phyloP scores from a whole-genome alignment of 441 rosid species.

The Eruca vesicaria region DNA sequence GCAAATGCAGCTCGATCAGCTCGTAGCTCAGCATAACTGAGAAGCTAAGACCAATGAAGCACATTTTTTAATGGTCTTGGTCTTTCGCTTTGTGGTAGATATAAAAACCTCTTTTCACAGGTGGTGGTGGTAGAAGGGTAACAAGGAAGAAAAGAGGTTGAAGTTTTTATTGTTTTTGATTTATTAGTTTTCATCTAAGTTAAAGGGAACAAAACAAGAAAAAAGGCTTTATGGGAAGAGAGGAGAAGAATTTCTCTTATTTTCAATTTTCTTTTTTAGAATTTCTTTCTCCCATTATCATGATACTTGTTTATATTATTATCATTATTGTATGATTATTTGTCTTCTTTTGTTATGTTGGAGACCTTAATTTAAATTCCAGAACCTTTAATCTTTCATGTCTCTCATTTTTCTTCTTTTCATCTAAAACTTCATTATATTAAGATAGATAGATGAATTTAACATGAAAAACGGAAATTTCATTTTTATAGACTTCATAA shows the following conservation, averaged over 20 bases:
- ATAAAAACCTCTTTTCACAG: conserved; percentile 38
- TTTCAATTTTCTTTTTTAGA: conserved; percentile 36
- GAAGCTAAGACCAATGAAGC: conserved; percentile 36
- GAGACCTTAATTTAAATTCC: conserved; percentile 10
- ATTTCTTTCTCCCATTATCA: conserved; percentile 41
- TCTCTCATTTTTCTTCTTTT: background rate
- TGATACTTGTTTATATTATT: conserved; percentile 19
- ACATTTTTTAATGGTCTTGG: conserved; percentile 16
- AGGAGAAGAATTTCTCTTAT: conserved; percentile 35
- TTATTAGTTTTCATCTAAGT: conserved; percentile 48
- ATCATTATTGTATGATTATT: background rate
- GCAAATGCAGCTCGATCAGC: conserved; percentile 86
- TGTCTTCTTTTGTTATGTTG: conserved; percentile 12
- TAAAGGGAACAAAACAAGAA: conserved; percentile 30
- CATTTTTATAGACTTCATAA: too few species aligned
- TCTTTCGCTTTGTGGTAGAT: conserved; percentile 57
- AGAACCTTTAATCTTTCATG: background rate
- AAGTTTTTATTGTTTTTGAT: conserved; percentile 47
- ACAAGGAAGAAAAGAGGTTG: conserved; percentile 34
- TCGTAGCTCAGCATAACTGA: conserved; percentile 81
- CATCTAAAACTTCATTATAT: background rate
- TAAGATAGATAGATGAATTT: background rate
- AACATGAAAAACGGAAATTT: too few species aligned
- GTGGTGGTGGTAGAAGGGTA: conserved; percentile 41
- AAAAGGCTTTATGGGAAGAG: conserved; percentile 40